Percentiles rank a stretch among this genome's conserved stretches.
Evolutionary conservation across 139 green algal species (phyloP).

Genomic region (Chlorella sp.): DNA sequence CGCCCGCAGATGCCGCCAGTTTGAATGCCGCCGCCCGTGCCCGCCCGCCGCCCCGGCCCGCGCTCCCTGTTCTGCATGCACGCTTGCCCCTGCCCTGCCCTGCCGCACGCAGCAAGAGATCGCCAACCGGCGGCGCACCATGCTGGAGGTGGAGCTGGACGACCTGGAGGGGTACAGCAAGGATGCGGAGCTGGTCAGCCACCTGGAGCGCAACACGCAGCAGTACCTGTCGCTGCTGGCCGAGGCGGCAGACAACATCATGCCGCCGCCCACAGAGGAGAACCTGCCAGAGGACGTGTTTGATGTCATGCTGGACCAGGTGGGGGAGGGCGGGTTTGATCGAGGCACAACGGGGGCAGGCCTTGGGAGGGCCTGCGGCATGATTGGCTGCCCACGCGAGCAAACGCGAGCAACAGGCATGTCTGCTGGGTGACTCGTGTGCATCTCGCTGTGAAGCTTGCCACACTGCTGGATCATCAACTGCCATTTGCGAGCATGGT

Average conservation of each 20-base stretch:
- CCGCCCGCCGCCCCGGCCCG: neutral
- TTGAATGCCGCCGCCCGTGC: neutral
- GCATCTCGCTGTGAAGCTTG: no score
- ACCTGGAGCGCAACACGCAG: conserved; percentile 81
- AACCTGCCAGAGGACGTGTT: conserved; percentile 78
- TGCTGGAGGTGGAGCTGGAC: conserved; percentile 82
- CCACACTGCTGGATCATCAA: no score
- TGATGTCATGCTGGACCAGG: conserved; percentile 84
- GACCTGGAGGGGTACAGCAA: conserved; percentile 67
- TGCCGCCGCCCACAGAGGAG: conserved; percentile 70
- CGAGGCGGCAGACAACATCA: conserved; percentile 80
- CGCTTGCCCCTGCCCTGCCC: neutral
- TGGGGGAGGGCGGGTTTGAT: conserved; percentile 41
- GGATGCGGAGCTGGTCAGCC: conserved; percentile 58
- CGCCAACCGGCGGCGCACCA: conserved; percentile 79
- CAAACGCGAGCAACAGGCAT: no score
- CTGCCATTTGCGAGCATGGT: no score
- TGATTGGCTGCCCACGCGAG: no score
- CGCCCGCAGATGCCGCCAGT: neutral
- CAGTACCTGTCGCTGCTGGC: conserved; percentile 85
- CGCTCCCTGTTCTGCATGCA: no score
- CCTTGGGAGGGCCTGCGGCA: no score
- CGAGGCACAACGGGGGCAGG: no score
- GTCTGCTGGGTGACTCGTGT: no score
- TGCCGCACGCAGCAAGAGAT: conserved; percentile 85